A percentile compares a stretch with the other conserved stretches of the same genome.
Evolutionary conservation across 371 early-diverging fungal genomes (phyloP).

Genomic region (Coemansia sp.): DNA sequence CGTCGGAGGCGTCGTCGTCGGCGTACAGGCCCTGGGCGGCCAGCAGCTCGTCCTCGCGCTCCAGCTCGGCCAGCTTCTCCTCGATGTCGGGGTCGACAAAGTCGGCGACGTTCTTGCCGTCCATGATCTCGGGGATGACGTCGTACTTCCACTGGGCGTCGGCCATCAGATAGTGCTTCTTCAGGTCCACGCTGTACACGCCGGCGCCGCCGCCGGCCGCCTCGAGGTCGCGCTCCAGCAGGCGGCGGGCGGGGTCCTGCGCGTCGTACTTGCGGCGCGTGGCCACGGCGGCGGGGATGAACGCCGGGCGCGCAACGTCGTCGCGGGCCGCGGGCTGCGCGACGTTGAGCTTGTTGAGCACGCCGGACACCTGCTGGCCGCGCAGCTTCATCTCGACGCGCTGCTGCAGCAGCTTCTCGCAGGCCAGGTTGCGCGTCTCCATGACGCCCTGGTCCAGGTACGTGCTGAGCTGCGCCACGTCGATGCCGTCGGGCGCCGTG

Average conservation of each 20-base stretch:
- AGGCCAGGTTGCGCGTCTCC: slow-evolving; percentile 91
- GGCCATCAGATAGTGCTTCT: slow-evolving; percentile 82
- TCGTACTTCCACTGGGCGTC: slow-evolving; percentile 98
- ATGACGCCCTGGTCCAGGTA: slow-evolving; percentile 95
- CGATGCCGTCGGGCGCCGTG: slow-evolving; percentile 74
- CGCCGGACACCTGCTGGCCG: slow-evolving; percentile 85
- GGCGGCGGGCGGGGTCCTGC: slow-evolving; percentile 80
- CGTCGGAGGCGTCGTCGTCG: slow-evolving; percentile 60
- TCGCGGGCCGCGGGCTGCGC: slow-evolving; percentile 88
- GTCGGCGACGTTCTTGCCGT: slow-evolving; percentile 99
- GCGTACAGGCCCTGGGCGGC: slow-evolving; percentile 91
- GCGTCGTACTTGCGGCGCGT: slow-evolving; percentile 73
- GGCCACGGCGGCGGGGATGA: slow-evolving; percentile 78
- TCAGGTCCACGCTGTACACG: slow-evolving; percentile 91
- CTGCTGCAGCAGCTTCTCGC: slow-evolving; percentile 88
- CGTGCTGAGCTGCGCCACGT: slow-evolving; percentile 82
- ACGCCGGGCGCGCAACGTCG: slow-evolving; percentile 76
- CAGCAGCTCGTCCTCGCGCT: slow-evolving; percentile 95
- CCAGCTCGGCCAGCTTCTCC: slow-evolving; percentile 92
- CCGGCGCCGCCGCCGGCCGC: slow-evolving; percentile 91
- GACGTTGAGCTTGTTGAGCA: slow-evolving; percentile 94
- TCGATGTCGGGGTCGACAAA: slow-evolving; percentile 98
- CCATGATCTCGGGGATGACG: slow-evolving; percentile 98
- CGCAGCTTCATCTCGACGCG: slow-evolving; percentile 96
- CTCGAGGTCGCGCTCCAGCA: slow-evolving; percentile 90